Evolutionary conservation across 768 basidiomycete species (phyloP).

Genomic region (Hortiboletus campestris): DNA sequence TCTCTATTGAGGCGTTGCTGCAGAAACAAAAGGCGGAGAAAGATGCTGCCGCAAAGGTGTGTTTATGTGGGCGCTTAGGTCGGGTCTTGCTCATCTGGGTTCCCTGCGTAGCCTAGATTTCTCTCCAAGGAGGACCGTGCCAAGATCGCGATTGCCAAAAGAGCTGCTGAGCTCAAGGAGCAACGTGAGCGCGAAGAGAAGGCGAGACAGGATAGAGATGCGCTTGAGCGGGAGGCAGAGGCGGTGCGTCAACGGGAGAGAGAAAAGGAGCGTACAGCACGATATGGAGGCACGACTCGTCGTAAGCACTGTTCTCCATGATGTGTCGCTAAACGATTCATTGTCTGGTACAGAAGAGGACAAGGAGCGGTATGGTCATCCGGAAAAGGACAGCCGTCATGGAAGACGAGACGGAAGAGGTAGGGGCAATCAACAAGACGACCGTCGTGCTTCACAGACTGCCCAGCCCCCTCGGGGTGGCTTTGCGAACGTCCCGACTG

Average conservation of each 20-base stretch:
- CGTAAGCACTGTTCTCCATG: conserved; percentile 19
- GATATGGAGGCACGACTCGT: conserved; percentile 41
- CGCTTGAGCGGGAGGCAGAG: conserved; percentile 74
- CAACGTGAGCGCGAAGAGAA: conserved; percentile 67
- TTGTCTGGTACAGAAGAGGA: conserved; percentile 43
- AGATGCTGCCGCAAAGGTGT: conserved; percentile 86
- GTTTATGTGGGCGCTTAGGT: conserved; percentile 1
- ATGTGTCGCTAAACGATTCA: conserved; percentile 3
- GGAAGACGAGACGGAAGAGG: conserved; percentile 39
- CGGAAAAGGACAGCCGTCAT: conserved; percentile 49
- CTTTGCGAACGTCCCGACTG: conserved; percentile 77
- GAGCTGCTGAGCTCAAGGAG: conserved; percentile 77
- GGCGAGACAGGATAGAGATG: conserved; percentile 58
- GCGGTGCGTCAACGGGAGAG: conserved; percentile 55
- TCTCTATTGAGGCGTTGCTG: conserved; percentile 86
- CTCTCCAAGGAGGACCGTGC: conserved; percentile 91
- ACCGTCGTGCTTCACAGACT: conserved; percentile 33
- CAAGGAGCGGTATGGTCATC: conserved; percentile 44
- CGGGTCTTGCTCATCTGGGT: not conserved
- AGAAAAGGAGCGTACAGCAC: conserved; percentile 31
- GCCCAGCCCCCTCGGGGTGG: conserved; percentile 39
- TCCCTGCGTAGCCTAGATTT: conserved; percentile 76
- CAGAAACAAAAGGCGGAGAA: conserved; percentile 86
- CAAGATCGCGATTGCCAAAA: conserved; percentile 82
- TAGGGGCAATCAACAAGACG: conserved; percentile 37